These are phyloP conservation scores for Ganoderma sp. DNA, from an alignment of 1,284 basidiomycete species.

Conservation along the genomic window DNA sequence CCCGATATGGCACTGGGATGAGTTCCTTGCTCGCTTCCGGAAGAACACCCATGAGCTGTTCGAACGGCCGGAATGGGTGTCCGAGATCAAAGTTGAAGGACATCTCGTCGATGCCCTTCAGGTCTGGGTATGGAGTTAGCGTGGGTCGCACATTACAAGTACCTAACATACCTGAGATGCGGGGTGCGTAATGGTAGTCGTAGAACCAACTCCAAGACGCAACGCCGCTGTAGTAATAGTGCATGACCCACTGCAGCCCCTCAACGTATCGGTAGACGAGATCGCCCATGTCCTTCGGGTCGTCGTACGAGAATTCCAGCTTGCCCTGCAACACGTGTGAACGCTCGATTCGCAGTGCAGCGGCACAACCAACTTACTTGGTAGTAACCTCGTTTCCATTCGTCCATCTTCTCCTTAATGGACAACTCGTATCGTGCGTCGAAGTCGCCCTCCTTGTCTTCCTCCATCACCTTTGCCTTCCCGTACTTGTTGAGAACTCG, in stretches of 20 bases:
- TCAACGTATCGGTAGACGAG: slow-evolving; percentile 88
- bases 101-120: slow-evolving; percentile 80
- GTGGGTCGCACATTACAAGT: slow-evolving; percentile 5
- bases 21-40: slow-evolving; percentile 89
- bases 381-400: slow-evolving; percentile 94
- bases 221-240: slow-evolving; percentile 97
- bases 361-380: slow-evolving; percentile 54
- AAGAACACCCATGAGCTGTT: slow-evolving; percentile 98
- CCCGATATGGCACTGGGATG: slow-evolving; percentile 86
- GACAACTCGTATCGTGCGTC: slow-evolving; percentile 79
- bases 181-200: slow-evolving; percentile 95
- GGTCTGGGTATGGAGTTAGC: slow-evolving; percentile 55
- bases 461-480: slow-evolving; percentile 77
- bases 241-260: slow-evolving; percentile 98
- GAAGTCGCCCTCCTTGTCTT: slow-evolving; percentile 74
- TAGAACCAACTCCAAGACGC: slow-evolving; percentile 99
- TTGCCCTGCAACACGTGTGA: slow-evolving; percentile 63
- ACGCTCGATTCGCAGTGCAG: background rate
- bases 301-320: slow-evolving; percentile 78
- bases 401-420: slow-evolving; percentile 84
- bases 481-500: slow-evolving; percentile 89
- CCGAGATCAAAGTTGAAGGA: slow-evolving; percentile 88
- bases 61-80: slow-evolving; percentile 90
- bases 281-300: slow-evolving; percentile 68
- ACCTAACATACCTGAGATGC: slow-evolving; percentile 77